Percentiles rank a stretch among this genome's conserved stretches.
Evolutionary conservation across 176 grass and related monocot genomes (phyloP).

Genomic region (Pharus latifolius): DNA sequence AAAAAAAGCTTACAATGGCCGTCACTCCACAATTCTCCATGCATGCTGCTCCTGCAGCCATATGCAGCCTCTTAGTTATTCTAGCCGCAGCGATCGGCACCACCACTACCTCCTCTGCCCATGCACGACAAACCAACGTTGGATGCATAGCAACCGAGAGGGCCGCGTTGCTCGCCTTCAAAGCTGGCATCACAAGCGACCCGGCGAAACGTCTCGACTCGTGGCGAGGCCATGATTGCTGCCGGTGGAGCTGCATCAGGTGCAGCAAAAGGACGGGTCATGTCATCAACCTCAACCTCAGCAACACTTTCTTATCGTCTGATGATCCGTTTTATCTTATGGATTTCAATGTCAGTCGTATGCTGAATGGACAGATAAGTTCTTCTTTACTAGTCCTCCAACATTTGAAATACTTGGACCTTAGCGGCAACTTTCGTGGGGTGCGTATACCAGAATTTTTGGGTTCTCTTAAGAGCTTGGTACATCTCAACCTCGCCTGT

Average conservation of each 20-base stretch:
- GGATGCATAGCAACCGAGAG: conserved; percentile 4
- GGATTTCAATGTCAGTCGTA: too few species aligned
- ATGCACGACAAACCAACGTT: background rate
- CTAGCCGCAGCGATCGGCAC: too few species aligned
- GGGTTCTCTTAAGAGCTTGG: conserved; percentile 9
- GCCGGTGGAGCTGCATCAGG: background rate
- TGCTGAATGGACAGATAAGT: conserved; percentile 10
- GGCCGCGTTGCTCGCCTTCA: conserved; percentile 20
- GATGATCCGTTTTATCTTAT: too few species aligned
- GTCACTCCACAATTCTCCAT: too few species aligned
- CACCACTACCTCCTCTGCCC: background rate
- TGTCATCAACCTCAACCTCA: conserved; percentile 9
- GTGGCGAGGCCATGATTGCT: conserved; percentile 13
- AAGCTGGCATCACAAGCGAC: background rate
- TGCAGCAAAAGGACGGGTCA: conserved; percentile 16
- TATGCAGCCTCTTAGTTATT: too few species aligned
- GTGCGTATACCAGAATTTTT: conserved; percentile 1
- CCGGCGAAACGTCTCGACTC: background rate
- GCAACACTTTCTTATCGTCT: background rate
- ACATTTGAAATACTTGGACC: conserved; percentile 19
- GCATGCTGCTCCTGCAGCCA: too few species aligned
- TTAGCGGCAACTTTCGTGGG: conserved; percentile 10
- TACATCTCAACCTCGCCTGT: conserved; percentile 2
- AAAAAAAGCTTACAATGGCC: too few species aligned
- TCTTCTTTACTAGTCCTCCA: conserved; percentile 1